Base-by-base conservation (phyloP, 1,284 basidiomycete genomes). In the Puccinia horiana region DNA sequence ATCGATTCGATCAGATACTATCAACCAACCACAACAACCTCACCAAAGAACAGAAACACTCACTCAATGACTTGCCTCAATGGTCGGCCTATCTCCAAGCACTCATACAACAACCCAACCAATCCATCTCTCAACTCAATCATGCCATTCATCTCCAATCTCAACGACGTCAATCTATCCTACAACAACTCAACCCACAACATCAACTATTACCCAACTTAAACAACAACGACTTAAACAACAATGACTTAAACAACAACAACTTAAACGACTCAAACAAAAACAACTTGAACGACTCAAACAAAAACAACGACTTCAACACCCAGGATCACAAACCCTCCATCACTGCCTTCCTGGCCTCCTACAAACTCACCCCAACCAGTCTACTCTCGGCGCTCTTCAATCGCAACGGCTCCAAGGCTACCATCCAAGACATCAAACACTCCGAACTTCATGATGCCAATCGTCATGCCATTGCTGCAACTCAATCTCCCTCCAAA, bases 401-500 rank as follows among this genome's bases (percentile, higher is more conserved):
- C 54, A 80, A 80, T 54, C 78, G 78, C 20, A 16, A 23, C 11
- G 65, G 78, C 23, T 35, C 78, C 20, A 80, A 73, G 44, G 78
- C 78, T 29, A 72, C 47, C 65, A 56, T 78, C n/a, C 56, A 65
- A 47, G 61, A 76, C 42, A 44, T 69, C 29, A 42, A 78, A 29
- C 44, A 65, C 20, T 58, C 63, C 14, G 78, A 80, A 42, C 65
- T 80, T 32, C 78, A 72, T 72, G 47, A 52, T 44, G 78, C 78
- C 32, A 80, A 80, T 73, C 47, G 69, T 44, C 47, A 72, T 37
- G 78, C 78, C n/a, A 70, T 80, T n/a, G 78, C 65, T 4, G 78
- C 78, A 40, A 58, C 52, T 61, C 52, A 67, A 37, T 18, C 78
- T 61, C 37, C n/a, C 12, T 11, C 44, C 16, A 42, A 37, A 69